phyloP scores from a whole-genome alignment of 345 rosid species.

The Aegle marmelos region DNA sequence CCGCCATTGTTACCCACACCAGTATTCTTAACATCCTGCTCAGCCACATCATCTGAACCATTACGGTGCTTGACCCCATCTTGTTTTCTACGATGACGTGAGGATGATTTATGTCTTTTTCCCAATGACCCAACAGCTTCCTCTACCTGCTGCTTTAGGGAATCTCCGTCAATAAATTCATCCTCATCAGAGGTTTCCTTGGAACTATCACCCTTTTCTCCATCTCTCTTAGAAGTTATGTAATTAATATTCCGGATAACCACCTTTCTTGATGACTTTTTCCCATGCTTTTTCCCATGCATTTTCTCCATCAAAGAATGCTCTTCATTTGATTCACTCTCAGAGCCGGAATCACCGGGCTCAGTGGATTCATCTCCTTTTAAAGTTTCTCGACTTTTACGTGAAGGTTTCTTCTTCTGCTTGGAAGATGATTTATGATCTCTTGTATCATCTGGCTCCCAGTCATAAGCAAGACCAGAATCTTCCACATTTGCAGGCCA shows the following conservation, averaged over 20 bases:
- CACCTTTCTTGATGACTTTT: slow-evolving; percentile 78
- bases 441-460: slow-evolving; percentile 45
- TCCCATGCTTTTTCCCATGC: slow-evolving; percentile 56
- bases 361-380: slow-evolving; percentile 56
- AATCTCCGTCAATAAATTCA: slow-evolving; percentile 59
- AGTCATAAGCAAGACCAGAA: slow-evolving; percentile 25
- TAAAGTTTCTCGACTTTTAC: slow-evolving; percentile 36
- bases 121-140: slow-evolving; percentile 82
- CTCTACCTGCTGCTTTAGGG: slow-evolving; percentile 76
- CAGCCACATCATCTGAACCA: slow-evolving; percentile 30
- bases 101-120: slow-evolving; percentile 56
- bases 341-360: slow-evolving; percentile 44
- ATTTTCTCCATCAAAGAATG: slow-evolving; percentile 25
- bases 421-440: slow-evolving; percentile 51
- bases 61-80: slow-evolving; percentile 30
- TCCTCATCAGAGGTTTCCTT: slow-evolving; percentile 64
- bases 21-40: slow-evolving; percentile 21
- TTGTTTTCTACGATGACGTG: slow-evolving; percentile 50
- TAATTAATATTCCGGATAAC: slow-evolving; percentile 95
- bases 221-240: slow-evolving; percentile 79
- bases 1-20: slow-evolving; percentile 31
- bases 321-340: slow-evolving; percentile 39
- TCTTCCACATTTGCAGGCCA: slow-evolving; percentile 78
- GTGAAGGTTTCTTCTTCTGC: slow-evolving; percentile 54
- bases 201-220: slow-evolving; percentile 46